Base-by-base conservation (phyloP, 2,329 filamentous ascomycete genomes). In the Fusarium domesticum region DNA sequence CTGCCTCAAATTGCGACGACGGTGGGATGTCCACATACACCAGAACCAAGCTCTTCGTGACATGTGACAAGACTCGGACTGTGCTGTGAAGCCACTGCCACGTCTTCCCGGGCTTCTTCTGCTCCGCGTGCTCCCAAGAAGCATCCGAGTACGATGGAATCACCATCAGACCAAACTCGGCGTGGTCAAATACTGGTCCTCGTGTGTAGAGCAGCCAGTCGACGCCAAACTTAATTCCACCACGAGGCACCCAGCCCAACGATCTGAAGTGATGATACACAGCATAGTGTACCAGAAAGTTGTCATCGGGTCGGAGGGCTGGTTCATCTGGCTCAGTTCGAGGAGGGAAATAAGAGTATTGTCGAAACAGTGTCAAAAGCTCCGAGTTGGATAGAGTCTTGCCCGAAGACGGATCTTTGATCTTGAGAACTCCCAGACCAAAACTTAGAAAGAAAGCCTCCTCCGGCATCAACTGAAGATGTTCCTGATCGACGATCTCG, bases 191-290 rank as follows among this genome's bases (percentile, higher is more conserved):
- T 0, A 93, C 92, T 0, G 93, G 93, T 0, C 93, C 93, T 16
- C 90, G 85, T 44, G 89, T 84, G 69, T 98, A 98, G 6, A 98
- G 78, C n/a, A 98, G 73, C 73, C 89, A 96, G 66, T 98, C 93
- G 8, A 90, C 87, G 17, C 88, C 89, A 58, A 98, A 98, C 63
- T 98, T 98, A 64, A 95, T 84, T 28, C 93, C 95, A 5, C 87
- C 83, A 12, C 95, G 85, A 1, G 95, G 86, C 1, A 96, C 89
- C 92, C 93, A 98, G 18, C 93, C 93, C 0, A 97, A 75, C 1
- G 90, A 95, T 30, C 93, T 85, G 70, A 96, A 98, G 64, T 98
- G 92, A 63, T 98, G 93, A 65, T 96, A 98, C 15, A 89, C 89
- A 11, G 83, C 83, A 61, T 97, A 98, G 45, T 89, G 84, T 1